Evolutionary conservation across 352 stramenopile species (phyloP), one percentile per base, ranked within the genome.

Genomic region (Pythium chondricola): DNA sequence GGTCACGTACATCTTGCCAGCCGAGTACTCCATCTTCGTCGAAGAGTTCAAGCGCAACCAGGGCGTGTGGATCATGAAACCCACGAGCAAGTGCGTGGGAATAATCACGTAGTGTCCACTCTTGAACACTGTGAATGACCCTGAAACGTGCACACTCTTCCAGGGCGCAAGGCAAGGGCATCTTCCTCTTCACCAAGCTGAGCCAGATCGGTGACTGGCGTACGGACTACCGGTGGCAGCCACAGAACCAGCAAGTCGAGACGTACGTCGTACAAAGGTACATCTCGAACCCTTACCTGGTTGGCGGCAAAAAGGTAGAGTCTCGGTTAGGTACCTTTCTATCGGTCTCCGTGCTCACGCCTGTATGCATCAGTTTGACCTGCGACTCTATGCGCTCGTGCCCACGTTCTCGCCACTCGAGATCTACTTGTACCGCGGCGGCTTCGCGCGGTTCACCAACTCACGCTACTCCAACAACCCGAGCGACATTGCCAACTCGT

Each of bases 1-100:
- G 9, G 69, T 81, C 49, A 97, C 89, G 29, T 98, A 97, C 61
- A 95, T 97, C 43, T 69, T 98, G n/a, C 91, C 92, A 3, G 75
- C 85, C 3, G 90, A 98, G 42, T 98, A 98, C 55, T 83, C 82
- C 17, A 86, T 98, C 59, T 98, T 97, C 56, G 85, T 97, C 1
- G 90, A 97, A 67, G 88, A 97, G 45, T 98, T 96, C 46, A 97
- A 97, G 51, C 70, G 85, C 16, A 85, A 72, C 45, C 74, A 89
- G 32, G 92, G 89, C 27, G 77, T 97, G 2, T 98, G 93, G 93
- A 98, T 98, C 61, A 98, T 98, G 93, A 98, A 98, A 60, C 93
- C 93, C 8, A 96, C 96, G 20, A 91, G 93, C 36, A 95, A 88
- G 71, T 89, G 59, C 36, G 74, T 74, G 29, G 13, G 7, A n/a